phyloP scores from a whole-genome alignment of 495 filamentous ascomycete species.

The Tuber aestivum region DNA sequence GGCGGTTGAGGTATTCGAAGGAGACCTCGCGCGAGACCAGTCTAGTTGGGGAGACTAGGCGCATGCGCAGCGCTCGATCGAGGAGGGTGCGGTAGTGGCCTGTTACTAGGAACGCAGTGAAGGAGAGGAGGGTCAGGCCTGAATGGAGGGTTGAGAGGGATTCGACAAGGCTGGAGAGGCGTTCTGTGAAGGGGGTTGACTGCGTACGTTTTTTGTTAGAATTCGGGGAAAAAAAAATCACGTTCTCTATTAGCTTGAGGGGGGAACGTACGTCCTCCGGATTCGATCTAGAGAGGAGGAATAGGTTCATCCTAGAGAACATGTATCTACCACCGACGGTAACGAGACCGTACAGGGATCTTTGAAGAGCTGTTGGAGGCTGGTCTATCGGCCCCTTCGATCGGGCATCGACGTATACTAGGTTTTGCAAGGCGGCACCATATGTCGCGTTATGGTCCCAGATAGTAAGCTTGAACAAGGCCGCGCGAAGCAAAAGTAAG shows the following conservation, averaged over 20 bases:
- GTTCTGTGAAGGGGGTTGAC: conserved; percentile 34
- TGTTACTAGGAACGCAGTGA: conserved; percentile 81
- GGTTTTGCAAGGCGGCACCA: conserved; percentile 83
- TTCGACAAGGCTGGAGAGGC: conserved; percentile 59
- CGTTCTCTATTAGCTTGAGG: not conserved
- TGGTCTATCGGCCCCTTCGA: conserved; percentile 55
- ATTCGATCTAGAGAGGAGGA: conserved; percentile 35
- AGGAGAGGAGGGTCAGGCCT: conserved; percentile 71
- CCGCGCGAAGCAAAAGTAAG: conserved; percentile 63
- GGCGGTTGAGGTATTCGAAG: conserved; percentile 95
- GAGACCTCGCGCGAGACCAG: conserved; percentile 84
- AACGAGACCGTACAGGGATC: conserved; percentile 71
- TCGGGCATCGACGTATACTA: conserved; percentile 82
- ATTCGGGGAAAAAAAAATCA: no score
- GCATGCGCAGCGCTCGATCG: conserved; percentile 78
- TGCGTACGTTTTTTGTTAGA: conserved; percentile 40
- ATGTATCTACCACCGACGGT: conserved; percentile 79
- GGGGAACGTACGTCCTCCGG: conserved; percentile 33
- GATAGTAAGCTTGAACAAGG: conserved; percentile 88
- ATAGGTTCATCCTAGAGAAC: conserved; percentile 36
- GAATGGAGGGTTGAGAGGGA: conserved; percentile 66
- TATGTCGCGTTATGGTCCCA: conserved; percentile 97
- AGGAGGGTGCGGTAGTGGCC: conserved; percentile 86
- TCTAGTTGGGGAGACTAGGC: conserved; percentile 72
- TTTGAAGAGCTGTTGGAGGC: conserved; percentile 69